A percentile compares a stretch with the other conserved stretches of the same genome.
Evolutionary conservation across 139 green algal species (phyloP).

Genomic region (Spirogloea muscicola): DNA sequence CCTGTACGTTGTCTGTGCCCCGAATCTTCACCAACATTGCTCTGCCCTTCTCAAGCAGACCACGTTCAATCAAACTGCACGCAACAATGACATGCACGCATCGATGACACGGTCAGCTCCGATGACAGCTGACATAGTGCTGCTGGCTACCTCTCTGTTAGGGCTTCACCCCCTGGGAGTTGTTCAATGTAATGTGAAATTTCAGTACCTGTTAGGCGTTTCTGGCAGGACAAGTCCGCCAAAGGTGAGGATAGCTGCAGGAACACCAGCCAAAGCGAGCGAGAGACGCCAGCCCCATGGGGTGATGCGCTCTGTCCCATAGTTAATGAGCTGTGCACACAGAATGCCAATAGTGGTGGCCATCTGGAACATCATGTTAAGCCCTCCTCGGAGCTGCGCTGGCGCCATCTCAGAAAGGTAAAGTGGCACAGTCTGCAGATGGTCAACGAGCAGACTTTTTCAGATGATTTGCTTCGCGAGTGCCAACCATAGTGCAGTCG

Average conservation of each 20-base stretch:
- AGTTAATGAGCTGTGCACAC: constrained; percentile 63
- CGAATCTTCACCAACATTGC: constrained; percentile 57
- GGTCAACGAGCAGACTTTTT: too few species aligned
- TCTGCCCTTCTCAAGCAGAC: constrained; percentile 48
- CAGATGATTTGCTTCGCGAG: too few species aligned
- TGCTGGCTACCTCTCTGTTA: too few species aligned
- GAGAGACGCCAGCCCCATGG: constrained; percentile 58
- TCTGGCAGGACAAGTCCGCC: constrained; percentile 66
- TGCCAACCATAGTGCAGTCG: too few species aligned
- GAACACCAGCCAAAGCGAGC: constrained; percentile 52
- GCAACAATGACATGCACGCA: too few species aligned
- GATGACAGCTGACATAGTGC: too few species aligned
- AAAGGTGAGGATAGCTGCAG: constrained; percentile 54
- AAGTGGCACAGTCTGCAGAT: constrained; percentile 35
- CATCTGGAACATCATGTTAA: constrained; percentile 64
- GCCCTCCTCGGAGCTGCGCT: constrained; percentile 29
- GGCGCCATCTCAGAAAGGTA: constrained; percentile 50
- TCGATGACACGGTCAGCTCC: too few species aligned
- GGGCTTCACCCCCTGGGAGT: too few species aligned
- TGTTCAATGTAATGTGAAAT: too few species aligned
- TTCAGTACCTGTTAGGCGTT: constrained; percentile 77
- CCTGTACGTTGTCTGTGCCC: constrained; percentile 51
- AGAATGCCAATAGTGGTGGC: constrained; percentile 63
- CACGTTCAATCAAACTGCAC: constrained; percentile 64
- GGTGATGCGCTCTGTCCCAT: constrained; percentile 53